These are phyloP conservation scores for Neobulgaria alba DNA, from an alignment of 2,329 filamentous ascomycete genomes.

Conservation along the genomic window DNA sequence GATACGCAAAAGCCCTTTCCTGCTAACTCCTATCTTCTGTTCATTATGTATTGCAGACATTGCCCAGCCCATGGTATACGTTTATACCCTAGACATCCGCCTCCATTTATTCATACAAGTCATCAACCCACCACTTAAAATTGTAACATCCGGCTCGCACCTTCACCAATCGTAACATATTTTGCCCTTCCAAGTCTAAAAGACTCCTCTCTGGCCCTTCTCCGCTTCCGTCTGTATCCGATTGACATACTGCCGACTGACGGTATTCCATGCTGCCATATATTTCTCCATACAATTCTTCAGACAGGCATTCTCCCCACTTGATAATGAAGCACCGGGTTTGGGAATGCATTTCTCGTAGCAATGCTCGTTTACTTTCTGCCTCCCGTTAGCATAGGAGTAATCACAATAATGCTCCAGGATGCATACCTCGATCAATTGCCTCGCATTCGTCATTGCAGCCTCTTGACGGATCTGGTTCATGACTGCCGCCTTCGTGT, in stretches of 20 bases:
- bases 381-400: slow-evolving; percentile 29
- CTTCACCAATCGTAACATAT: no score
- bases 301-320: slow-evolving; percentile 61
- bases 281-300: slow-evolving; percentile 79
- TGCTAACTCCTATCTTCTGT: no score
- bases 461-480: slow-evolving; percentile 48
- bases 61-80: no score
- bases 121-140: no score
- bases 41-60: no score
- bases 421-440: slow-evolving; percentile 55
- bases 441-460: slow-evolving; percentile 57
- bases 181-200: slow-evolving; percentile 16
- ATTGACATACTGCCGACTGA: slow-evolving; percentile 58
- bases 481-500: slow-evolving; percentile 32
- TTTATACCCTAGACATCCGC: no score
- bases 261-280: slow-evolving; percentile 70
- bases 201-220: slow-evolving; percentile 20
- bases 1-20: no score
- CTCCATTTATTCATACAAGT: no score
- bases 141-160: no score
- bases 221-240: slow-evolving; percentile 26
- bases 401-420: neutral
- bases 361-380: slow-evolving; percentile 78
- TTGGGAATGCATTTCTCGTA: slow-evolving; percentile 70
- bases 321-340: slow-evolving; percentile 53